phyloP scores from a whole-genome alignment of 768 basidiomycete genomes.

The Mycena haematopus region DNA sequence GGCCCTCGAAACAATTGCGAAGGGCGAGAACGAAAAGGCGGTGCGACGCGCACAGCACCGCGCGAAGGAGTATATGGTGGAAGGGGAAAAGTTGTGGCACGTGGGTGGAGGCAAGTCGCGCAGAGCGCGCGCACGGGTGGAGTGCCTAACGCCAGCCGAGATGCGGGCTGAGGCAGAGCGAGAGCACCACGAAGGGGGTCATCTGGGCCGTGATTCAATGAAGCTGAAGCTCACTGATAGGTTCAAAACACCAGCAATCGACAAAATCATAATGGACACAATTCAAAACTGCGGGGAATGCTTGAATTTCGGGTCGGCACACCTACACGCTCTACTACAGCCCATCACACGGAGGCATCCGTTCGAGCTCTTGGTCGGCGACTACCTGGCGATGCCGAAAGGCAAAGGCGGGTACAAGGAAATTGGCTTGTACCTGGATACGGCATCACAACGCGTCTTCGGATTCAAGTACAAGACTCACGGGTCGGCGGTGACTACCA shows the following conservation, averaged over 20 bases:
- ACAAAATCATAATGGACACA: constrained; percentile 29
- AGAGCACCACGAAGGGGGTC: constrained; percentile 22
- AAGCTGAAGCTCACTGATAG: constrained; percentile 31
- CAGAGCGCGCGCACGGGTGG: constrained; percentile 2
- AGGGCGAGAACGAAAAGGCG: constrained; percentile 23
- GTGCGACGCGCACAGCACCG: constrained; percentile 11
- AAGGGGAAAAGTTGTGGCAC: constrained; percentile 25
- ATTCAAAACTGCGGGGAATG: constrained; percentile 35
- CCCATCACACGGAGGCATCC: constrained; percentile 37
- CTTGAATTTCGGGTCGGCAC: constrained; percentile 34
- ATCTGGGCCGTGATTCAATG: constrained; percentile 34
- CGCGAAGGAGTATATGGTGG: constrained; percentile 16
- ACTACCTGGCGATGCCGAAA: constrained; percentile 37
- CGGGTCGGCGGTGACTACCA: constrained; percentile 11
- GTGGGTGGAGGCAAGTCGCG: constrained; percentile 6
- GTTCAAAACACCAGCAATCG: constrained; percentile 30
- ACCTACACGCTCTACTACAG: constrained; percentile 35
- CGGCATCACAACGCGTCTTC: constrained; percentile 32
- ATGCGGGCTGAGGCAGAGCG: not conserved
- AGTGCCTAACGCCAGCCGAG: constrained; percentile 19
- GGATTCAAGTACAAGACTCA: constrained; percentile 27
- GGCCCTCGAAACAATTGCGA: constrained; percentile 7
- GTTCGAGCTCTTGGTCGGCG: constrained; percentile 36
- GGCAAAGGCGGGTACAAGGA: constrained; percentile 35
- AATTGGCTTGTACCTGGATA: constrained; percentile 32